These are phyloP conservation scores for Solanum acaule DNA, from an alignment of 257 asterid species.

Conservation along the genomic window DNA sequence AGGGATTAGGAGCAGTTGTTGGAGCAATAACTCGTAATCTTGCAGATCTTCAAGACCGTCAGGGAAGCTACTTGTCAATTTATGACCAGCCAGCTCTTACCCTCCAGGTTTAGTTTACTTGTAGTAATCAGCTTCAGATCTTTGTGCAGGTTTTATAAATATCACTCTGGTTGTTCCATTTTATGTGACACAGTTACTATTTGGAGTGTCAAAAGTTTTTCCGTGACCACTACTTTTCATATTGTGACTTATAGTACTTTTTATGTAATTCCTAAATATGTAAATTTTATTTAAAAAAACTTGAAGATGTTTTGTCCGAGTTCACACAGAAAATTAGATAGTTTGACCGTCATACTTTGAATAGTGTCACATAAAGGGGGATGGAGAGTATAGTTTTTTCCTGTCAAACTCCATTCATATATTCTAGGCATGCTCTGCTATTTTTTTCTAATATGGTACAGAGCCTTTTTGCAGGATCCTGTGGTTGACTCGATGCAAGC, in stretches of 20 bases:
- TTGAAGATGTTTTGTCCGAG: neutral
- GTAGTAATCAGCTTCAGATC: neutral
- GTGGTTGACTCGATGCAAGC: conserved; percentile 70
- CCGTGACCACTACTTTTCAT: neutral
- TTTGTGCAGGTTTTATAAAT: neutral
- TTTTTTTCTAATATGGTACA: conserved; percentile 10
- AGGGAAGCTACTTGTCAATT: conserved; percentile 93
- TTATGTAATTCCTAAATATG: neutral
- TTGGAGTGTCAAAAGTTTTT: neutral
- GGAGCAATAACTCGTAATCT: conserved; percentile 98
- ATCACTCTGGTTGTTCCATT: neutral
- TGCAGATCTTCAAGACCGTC: conserved; percentile 90
- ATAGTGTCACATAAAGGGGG: neutral
- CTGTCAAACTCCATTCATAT: neutral
- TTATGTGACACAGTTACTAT: neutral
- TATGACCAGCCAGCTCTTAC: conserved; percentile 87
- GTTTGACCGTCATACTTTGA: neutral
- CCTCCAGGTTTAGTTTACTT: conserved; percentile 39
- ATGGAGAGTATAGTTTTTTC: neutral
- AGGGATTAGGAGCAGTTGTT: conserved; percentile 98
- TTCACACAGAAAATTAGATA: neutral
- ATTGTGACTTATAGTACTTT: neutral
- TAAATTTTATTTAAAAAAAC: neutral
- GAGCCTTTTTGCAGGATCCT: conserved; percentile 60
- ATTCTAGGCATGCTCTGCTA: neutral